Evolutionary conservation across 257 asterid species (phyloP).

Genomic region (Apocynum venetum): DNA sequence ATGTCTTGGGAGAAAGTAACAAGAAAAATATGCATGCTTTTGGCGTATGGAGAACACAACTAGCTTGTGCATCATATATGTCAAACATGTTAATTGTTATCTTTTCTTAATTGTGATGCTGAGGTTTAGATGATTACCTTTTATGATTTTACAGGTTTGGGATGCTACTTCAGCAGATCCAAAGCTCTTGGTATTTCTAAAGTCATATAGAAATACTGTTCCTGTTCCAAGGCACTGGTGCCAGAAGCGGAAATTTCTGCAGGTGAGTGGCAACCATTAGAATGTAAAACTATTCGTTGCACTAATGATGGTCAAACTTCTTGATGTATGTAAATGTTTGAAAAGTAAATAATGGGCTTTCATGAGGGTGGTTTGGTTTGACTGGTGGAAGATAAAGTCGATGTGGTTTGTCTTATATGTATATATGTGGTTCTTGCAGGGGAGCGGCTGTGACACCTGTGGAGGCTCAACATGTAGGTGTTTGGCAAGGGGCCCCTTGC

Average conservation of each 20-base stretch:
- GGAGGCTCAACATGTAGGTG: constrained; percentile 99
- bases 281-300: constrained; percentile 11
- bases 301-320: neutral
- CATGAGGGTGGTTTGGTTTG: constrained; percentile 44
- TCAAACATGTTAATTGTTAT: neutral
- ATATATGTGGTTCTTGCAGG: constrained; percentile 97
- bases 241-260: constrained; percentile 91
- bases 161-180: constrained; percentile 95
- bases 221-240: constrained; percentile 99
- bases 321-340: constrained; percentile 4
- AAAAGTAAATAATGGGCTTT: constrained; percentile 26
- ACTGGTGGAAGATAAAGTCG: constrained; percentile 58
- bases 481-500: constrained; percentile 85
- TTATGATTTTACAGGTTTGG: constrained; percentile 67
- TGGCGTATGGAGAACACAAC: neutral
- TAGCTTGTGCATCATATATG: neutral
- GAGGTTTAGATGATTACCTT: constrained; percentile 5
- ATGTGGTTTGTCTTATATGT: constrained; percentile 89
- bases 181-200: constrained; percentile 84
- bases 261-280: constrained; percentile 49
- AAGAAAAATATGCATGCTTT: neutral
- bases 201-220: constrained; percentile 88
- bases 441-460: constrained; percentile 75
- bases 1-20: neutral
- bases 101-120: constrained; percentile 2